Evolutionary conservation across 2,329 filamentous ascomycete genomes (phyloP).

Genomic region (Aspergillus sp.): DNA sequence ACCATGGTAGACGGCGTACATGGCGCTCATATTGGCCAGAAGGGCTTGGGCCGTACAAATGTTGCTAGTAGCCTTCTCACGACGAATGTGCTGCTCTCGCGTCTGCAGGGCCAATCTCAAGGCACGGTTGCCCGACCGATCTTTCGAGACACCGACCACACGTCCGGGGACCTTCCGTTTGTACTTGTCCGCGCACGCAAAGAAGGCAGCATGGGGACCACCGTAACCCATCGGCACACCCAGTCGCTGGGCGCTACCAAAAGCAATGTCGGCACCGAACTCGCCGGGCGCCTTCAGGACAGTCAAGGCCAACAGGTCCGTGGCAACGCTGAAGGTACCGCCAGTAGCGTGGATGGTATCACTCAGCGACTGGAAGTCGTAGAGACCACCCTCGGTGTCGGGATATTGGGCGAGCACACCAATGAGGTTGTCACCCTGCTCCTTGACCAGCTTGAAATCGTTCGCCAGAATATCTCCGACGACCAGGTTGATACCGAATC

Average conservation of each 20-base stretch:
- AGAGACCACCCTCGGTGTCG: slow-evolving; percentile 78
- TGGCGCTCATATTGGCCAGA: slow-evolving; percentile 90
- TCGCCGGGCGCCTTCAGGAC: slow-evolving; percentile 86
- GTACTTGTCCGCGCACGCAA: slow-evolving; percentile 84
- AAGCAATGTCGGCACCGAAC: slow-evolving; percentile 92
- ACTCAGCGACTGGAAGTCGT: slow-evolving; percentile 72
- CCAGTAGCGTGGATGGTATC: slow-evolving; percentile 75
- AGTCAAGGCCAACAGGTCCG: slow-evolving; percentile 84
- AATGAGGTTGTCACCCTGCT: slow-evolving; percentile 76
- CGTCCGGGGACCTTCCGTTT: slow-evolving; percentile 94
- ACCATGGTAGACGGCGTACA: slow-evolving; percentile 93
- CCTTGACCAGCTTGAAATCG: slow-evolving; percentile 64
- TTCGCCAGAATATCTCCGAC: slow-evolving; percentile 69
- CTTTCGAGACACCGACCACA: slow-evolving; percentile 87
- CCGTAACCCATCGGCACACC: slow-evolving; percentile 91
- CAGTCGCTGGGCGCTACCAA: slow-evolving; percentile 87
- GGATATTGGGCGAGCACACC: slow-evolving; percentile 95
- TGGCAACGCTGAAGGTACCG: slow-evolving; percentile 81
- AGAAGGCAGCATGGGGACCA: slow-evolving; percentile 96
- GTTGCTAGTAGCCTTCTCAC: slow-evolving; percentile 96
- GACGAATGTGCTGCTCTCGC: slow-evolving; percentile 90
- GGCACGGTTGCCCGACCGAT: slow-evolving; percentile 77
- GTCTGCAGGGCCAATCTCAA: slow-evolving; percentile 86
- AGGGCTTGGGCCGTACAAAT: slow-evolving; percentile 95
- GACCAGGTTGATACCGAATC: slow-evolving; percentile 82